phyloP scores from a whole-genome alignment of 495 filamentous ascomycete genomes.

The Hypomontagnella monticulosa region DNA sequence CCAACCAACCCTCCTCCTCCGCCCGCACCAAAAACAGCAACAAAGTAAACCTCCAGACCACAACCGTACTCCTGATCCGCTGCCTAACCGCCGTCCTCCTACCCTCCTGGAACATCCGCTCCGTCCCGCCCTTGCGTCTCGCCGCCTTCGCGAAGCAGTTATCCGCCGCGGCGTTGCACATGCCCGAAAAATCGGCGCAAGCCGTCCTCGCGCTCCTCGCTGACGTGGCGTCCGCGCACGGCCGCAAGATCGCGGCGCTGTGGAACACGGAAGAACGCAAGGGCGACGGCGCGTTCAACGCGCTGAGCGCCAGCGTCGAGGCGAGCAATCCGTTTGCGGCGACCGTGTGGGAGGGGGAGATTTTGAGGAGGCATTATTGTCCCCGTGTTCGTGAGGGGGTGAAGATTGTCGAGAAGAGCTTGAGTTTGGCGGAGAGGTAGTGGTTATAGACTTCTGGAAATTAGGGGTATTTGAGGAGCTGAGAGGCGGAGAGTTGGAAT shows the following conservation, averaged over 20 bases:
- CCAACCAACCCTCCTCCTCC: conserved; percentile 57
- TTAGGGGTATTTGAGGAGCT: background rate
- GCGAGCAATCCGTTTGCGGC: conserved; percentile 73
- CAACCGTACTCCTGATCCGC: conserved; percentile 86
- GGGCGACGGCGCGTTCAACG: conserved; percentile 67
- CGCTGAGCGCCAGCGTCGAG: conserved; percentile 51
- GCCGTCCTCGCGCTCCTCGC: conserved; percentile 78
- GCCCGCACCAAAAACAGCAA: conserved; percentile 51
- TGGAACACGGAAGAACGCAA: conserved; percentile 92
- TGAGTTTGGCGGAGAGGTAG: conserved; percentile 42
- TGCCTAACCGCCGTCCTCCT: conserved; percentile 81
- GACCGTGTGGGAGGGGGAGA: conserved; percentile 92
- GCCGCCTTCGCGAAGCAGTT: conserved; percentile 94
- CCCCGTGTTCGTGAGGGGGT: conserved; percentile 85
- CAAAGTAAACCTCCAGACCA: conserved; percentile 92
- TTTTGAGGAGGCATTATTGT: conserved; percentile 84
- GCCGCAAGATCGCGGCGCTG: conserved; percentile 71
- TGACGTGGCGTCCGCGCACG: conserved; percentile 77
- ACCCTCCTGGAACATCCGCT: conserved; percentile 68
- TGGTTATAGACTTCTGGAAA: background rate
- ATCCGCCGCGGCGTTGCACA: conserved; percentile 78
- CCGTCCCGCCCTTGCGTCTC: conserved; percentile 77
- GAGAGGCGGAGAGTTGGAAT: background rate
- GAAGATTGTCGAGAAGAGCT: conserved; percentile 71
- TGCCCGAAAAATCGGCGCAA: conserved; percentile 86